Evolutionary conservation across 225 moss, liverwort and hornwort genomes (phyloP), one percentile per base, ranked within the genome.

Genomic region (Marchantia paleacea): DNA sequence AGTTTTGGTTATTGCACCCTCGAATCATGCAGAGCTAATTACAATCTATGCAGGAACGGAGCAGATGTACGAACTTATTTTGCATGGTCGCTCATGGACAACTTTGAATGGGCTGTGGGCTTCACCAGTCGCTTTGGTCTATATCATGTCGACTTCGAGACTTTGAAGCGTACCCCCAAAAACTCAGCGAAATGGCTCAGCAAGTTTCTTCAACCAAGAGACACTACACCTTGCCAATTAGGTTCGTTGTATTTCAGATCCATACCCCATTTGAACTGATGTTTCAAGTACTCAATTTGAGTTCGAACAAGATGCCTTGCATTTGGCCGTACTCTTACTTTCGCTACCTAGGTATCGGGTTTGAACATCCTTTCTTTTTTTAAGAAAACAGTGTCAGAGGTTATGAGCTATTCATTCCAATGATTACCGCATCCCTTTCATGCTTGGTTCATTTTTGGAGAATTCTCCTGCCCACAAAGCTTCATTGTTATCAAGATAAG

Each of bases 61-160:
- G 93, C 91, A 20, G 91, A 95, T 76, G 92, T 97, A 6, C 90
- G 92, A 25, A 73, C 88, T 9, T 97, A 94, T 80, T 97, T 88
- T 48, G 94, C 92, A 3, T 97, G 97, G 97, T 94, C 97, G 2
- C 72, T 94, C 64, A 20, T 91, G 82, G 97, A 97, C 84, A 93
- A 92, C 69, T 97, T 94, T 62, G 97, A 97, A 84, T 97, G 97
- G 94, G 78, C 86, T 6, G 58, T 26, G 72, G 94, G 97, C 8
- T 94, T 90, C 79, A 83, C 83, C 0, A 55, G 74, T 54, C 87
- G 94, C 25, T 97, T 88, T 80, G 94, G 97, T 24, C 83, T 97
- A 14, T 76, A 91, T 53, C 91, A 87, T 8, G 89, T 94, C 71
- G 92, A 97, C 80, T 95, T 88, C 83, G 78, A 55, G 52, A 88